Evolutionary conservation across 176 grass and related monocot species (phyloP), one percentile per base, ranked within the genome.

Genomic region (Musa itinerans): DNA sequence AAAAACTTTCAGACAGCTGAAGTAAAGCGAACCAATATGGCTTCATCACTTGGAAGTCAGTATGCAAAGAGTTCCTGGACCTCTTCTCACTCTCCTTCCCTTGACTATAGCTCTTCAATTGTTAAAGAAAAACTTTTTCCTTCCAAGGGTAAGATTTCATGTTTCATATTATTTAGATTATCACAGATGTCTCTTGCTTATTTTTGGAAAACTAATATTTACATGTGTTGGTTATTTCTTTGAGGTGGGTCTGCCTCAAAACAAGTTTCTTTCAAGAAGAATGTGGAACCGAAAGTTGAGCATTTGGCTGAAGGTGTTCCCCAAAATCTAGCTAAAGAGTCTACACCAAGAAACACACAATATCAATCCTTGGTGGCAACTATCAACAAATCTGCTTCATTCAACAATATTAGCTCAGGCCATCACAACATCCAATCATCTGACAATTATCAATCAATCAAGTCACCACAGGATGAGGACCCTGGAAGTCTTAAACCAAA

Each of bases 211-310:
- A 23, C 26, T 21, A 55, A 1, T 24, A 52, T 16, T 48, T 71
- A 78, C 55, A 69, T 63, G 17, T 56, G 62, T 83, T 29, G 11
- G 10, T 71, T 34, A 69, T 81, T 73, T 66, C 59, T 53, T 53
- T 76, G 43, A 64, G 43, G 43, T 94, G 96, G 83, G 56, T 63
- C 26, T 82, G 78, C 92, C 73, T 89, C 81, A 48, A 99, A 91
- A 85, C 91, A 99, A 78, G 61, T 83, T 72, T 99, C 91, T 52
- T 95, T 88, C 51, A 87, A 86, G 64, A 88, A 50, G 50, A 85
- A 81, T 69, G 76, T 70, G 9, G 88, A 80, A 74, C 85, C 81
- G 53, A 95, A 95, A 84, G 86, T 95, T 69, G 95, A 95, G 76
- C 81, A 89, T 29, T 82, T 92, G 68, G 29, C 20, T 62, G 86